Evolutionary conservation across 2,329 filamentous ascomycete species (phyloP), one percentile per base, ranked within the genome.

Genomic region (Plenodomus biglobosus): DNA sequence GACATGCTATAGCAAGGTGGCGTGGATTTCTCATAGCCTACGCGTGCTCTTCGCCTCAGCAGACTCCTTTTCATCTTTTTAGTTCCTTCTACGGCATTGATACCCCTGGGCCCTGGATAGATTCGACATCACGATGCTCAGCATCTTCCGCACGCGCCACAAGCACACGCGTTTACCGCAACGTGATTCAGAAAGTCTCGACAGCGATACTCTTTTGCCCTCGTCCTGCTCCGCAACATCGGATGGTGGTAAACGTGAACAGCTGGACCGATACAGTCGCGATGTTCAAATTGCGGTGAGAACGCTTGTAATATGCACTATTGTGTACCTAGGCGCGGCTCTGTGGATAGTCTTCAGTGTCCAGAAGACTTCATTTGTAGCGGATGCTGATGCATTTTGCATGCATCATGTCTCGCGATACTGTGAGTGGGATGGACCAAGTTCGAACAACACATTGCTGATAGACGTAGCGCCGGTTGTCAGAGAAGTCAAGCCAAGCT

Each of bases 401-500:
- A 62, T 68, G 10, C 21, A 56, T 39, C 58, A 67, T 38, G 52
- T 66, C 18, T 66, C 65, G 15, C 55, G 61, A 19, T 69, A 69
- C 34, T 70, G 68, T 70, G 54, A 42, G 62, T 40, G 3, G 13
- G 10, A 24, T 24, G 22, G 22, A 24, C 10, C 5, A 24, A 10
- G 5, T 24, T 10, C 22, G 10, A 24, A 5, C 22, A 24, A 24
- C 10, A 24, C 22, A 3, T 34, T 16, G 35, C 32, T 57, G 7
- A 46, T 34, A 13, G 19, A 2, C 19, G 11, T 30, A 69, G 70
- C 69, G 15, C 70, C 69, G 1, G 45, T 72, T 0, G 56, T 68
- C 19, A 68, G 71, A 19, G 72, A 78, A 8, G 64, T 79, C 5
- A 59, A 70, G 19, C 68, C 78, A 3, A 59, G 64, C 10, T 80